phyloP scores from a whole-genome alignment of 495 filamentous ascomycete species.

The Talaromyces nanjingensis region DNA sequence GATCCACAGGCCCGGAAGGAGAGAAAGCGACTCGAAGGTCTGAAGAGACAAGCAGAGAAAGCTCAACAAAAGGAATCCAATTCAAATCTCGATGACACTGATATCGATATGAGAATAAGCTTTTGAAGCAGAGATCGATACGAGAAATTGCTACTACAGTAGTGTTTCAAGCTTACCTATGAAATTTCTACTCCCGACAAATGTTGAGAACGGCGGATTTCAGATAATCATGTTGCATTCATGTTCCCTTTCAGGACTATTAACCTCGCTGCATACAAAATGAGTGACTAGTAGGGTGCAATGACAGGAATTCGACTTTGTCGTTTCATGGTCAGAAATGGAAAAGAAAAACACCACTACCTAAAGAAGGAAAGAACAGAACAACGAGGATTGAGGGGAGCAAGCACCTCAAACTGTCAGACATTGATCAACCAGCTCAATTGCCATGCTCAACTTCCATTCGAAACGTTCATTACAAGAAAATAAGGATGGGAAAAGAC shows the following conservation, averaged over 20 bases:
- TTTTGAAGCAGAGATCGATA: background rate
- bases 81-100: background rate
- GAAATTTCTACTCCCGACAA: background rate
- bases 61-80: background rate
- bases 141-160: background rate
- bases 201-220: background rate
- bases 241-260: background rate
- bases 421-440: background rate
- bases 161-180: background rate
- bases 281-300: background rate
- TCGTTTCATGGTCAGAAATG: background rate
- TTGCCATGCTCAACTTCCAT: background rate
- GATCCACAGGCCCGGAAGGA: conserved; percentile 48
- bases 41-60: conserved; percentile 33
- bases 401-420: background rate
- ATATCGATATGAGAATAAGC: conserved; percentile 2
- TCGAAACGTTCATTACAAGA: background rate
- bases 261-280: conserved; percentile 1
- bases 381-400: background rate
- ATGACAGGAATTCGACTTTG: background rate
- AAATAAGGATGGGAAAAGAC: background rate
- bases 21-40: conserved; percentile 56
- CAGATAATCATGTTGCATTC: conserved; percentile 1
- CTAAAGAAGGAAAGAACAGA: background rate
- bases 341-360: background rate